These are phyloP conservation scores for Penicillium sp. DNA, from an alignment of 2,329 filamentous ascomycete genomes.

Conservation along the genomic window DNA sequence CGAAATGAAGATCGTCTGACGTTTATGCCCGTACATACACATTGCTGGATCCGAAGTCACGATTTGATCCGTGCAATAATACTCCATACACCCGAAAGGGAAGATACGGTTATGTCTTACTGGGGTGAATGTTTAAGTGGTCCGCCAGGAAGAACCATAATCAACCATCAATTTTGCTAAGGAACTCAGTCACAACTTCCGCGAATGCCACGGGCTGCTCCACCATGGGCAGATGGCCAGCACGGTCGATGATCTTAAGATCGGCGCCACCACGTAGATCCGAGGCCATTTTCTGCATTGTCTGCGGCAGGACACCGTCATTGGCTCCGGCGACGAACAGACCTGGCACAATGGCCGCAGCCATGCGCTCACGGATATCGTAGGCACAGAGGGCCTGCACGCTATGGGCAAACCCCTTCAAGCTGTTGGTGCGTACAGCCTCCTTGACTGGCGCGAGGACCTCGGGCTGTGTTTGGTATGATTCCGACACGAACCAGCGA, in stretches of 20 bases:
- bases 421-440: constrained; percentile 68
- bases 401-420: constrained; percentile 77
- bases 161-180: constrained; percentile 38
- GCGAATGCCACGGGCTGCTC: constrained; percentile 71
- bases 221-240: constrained; percentile 82
- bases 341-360: constrained; percentile 41
- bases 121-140: background rate
- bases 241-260: constrained; percentile 65
- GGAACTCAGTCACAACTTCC: constrained; percentile 59
- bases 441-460: constrained; percentile 60
- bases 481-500: constrained; percentile 68
- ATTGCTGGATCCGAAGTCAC: background rate
- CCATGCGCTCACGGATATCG: constrained; percentile 50
- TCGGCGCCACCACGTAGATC: constrained; percentile 58
- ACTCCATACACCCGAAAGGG: background rate
- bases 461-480: constrained; percentile 57
- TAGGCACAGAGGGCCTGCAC: constrained; percentile 61
- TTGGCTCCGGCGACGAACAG: constrained; percentile 70
- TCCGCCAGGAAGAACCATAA: background rate
- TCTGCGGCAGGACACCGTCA: constrained; percentile 73
- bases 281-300: constrained; percentile 72
- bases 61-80: background rate
- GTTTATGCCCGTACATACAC: background rate
- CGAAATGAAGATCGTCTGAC: background rate
- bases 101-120: background rate